Base-by-base conservation (phyloP, 345 rosid species). In the Capsella bursapastoris region DNA sequence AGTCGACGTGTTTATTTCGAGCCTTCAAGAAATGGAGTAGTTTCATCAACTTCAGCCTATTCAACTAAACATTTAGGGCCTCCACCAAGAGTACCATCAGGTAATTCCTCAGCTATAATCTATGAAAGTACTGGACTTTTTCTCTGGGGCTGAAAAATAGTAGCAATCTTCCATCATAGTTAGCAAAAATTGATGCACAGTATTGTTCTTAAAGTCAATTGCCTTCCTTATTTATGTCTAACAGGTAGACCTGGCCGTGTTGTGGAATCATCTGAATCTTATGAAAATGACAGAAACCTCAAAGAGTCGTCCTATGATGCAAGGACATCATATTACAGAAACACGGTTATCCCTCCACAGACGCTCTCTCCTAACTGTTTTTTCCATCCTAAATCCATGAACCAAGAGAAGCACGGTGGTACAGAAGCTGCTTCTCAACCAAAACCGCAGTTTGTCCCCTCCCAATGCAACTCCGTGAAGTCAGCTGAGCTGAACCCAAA, bases 201-300 rank as follows among this genome's bases (percentile, higher is more conserved):
- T 61, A 27, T 69, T 41, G 32, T 61, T 61, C 75, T 68, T 52
- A 61, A 43, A 61, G n/a, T 62, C 8, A 6, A 1, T 55, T 6
- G 37, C 25, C 15, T 62, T 62, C 59, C 35, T 55, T 61, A 16
- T 34, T 55, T 61, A 16, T 77, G 59, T 51, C 55, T 60, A 60
- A 49, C 90, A 90, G 97, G 93, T 64, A 92, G 86, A 81, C 90
- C 98, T 27, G 94, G 97, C 75, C 86, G 94, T 76, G 88, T 84
- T 2, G 87, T 95, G 2, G 99, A 90, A 80, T 83, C 96, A 32
- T 84, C 80, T 32, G 35, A 82, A 71, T 86, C 86, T 22, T 82
- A 74, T 51, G 97, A 95, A 71, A 82, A 74, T 57, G 72, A 77
- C 66, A 79, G 89, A 81, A 84, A 66, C 75, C 61, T 64, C 18